Conservation (phyloP, 352 stramenopile species). For the Phytophthora uliginosa region DNA sequence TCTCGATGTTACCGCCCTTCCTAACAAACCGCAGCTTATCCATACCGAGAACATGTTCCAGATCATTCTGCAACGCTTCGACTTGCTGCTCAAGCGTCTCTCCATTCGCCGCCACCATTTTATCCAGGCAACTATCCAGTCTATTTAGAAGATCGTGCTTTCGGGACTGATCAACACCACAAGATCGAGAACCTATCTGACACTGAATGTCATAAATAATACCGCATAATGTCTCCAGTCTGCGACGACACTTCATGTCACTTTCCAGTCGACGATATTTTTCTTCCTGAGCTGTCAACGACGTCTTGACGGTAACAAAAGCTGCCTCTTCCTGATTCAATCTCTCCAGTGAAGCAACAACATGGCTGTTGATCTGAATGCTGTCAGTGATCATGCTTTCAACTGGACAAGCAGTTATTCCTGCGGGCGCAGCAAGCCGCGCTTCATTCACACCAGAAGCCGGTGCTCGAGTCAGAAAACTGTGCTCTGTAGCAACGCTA, state of each 20-base stretch:
- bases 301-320: constrained; percentile 26
- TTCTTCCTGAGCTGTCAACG: constrained; percentile 35
- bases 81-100: constrained; percentile 35
- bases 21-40: background rate
- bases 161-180: constrained; percentile 16
- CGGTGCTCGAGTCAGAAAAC: background rate
- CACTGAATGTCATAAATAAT: constrained; percentile 49
- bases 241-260: constrained; percentile 24
- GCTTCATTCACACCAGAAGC: background rate
- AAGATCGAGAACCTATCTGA: constrained; percentile 35
- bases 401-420: background rate
- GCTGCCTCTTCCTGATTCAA: constrained; percentile 34
- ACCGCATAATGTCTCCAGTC: constrained; percentile 38
- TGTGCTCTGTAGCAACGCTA: background rate
- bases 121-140: constrained; percentile 41
- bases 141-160: constrained; percentile 42
- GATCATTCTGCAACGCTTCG: constrained; percentile 13
- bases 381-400: constrained; percentile 27
- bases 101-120: constrained; percentile 9
- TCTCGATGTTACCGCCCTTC: background rate
- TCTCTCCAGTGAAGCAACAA: constrained; percentile 43
- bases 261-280: constrained; percentile 35
- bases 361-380: constrained; percentile 43
- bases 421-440: background rate
- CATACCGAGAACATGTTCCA: constrained; percentile 27